Base-by-base conservation (phyloP, 768 basidiomycete genomes). In the Naganishia onofrii region DNA sequence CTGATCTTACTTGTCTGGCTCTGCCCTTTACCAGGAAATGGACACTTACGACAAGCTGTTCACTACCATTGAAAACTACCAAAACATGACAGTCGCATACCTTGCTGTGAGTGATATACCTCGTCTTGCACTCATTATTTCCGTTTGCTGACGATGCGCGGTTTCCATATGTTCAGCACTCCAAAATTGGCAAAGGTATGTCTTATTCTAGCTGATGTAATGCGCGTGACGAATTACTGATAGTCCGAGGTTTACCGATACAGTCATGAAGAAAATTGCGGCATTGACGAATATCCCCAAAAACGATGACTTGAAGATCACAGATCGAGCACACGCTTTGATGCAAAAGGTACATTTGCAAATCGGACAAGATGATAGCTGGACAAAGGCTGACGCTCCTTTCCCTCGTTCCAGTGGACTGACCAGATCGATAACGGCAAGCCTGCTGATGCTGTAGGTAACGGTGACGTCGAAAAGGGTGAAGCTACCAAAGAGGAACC, bases 201-300 rank as follows among this genome's bases (percentile, higher is more conserved):
- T 71, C 9, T 7, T 12, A 51, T 13, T 6, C n/a, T 1, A 23
- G 1, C 1, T 3, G 23, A 17, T 26, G 23, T 51, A 26, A 1
- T 7, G 48, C 48, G 23, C 21, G 48, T 4, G 23, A 7, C 48
- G 48, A 23, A 7, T n/a, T 51, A 51, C 48, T 51, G 48, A 51
- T 26, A 12, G 4, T 12, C 23, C 23, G 48, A 51, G 6, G 1
- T 26, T 51, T 51, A n/a, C 19, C 42, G 88, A 87, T 80, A 89
- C 89, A 83, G 91, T 93, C 38, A 91, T 93, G 90, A 90, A 90
- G 75, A 90, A 91, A 81, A 90, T 93, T 75, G 84, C 88, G 31
- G 83, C 85, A 8, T 84, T 90, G 9, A 53, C 79, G 6, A 80
- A 83, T 42, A 86, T 91, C 23, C 89, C 90, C 5, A 83, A 83